Conservation (phyloP, 106 monocot genomes). For the Amphibolis antarctica region DNA sequence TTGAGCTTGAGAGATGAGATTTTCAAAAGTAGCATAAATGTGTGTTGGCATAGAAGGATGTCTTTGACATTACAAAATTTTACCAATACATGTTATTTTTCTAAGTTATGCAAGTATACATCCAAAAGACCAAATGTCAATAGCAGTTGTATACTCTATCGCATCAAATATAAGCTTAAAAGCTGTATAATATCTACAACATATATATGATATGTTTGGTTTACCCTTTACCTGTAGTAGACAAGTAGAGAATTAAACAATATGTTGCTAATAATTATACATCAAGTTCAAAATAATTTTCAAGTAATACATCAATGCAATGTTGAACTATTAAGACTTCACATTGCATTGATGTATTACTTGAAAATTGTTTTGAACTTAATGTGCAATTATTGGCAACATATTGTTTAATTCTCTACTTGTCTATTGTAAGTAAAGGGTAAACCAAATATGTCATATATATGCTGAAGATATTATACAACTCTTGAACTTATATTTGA, state of each 20-base stretch:
- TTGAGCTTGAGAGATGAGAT: too few species aligned
- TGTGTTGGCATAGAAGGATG: too few species aligned
- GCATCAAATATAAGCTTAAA: conserved; percentile 71
- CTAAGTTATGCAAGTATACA: background rate
- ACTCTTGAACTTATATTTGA: conserved; percentile 79
- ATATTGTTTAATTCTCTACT: background rate
- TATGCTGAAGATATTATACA: conserved; percentile 72
- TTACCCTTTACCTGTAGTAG: conserved; percentile 50
- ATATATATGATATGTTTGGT: conserved; percentile 75
- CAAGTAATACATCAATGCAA: too few species aligned
- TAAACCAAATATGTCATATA: conserved; percentile 75
- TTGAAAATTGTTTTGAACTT: too few species aligned
- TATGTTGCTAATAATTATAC: too few species aligned
- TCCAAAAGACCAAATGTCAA: conserved; percentile 39
- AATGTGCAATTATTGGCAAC: too few species aligned
- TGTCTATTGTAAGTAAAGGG: conserved; percentile 38
- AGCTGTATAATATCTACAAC: conserved; percentile 74
- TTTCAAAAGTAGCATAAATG: too few species aligned
- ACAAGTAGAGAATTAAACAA: background rate
- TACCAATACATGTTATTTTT: too few species aligned
- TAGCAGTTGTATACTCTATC: conserved; percentile 36
- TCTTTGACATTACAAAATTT: too few species aligned
- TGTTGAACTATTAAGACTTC: too few species aligned
- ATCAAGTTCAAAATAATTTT: too few species aligned
- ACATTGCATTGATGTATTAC: too few species aligned